phyloP scores from a whole-genome alignment of 176 grass and related monocot species.

The Tillandsia fasciculata region DNA sequence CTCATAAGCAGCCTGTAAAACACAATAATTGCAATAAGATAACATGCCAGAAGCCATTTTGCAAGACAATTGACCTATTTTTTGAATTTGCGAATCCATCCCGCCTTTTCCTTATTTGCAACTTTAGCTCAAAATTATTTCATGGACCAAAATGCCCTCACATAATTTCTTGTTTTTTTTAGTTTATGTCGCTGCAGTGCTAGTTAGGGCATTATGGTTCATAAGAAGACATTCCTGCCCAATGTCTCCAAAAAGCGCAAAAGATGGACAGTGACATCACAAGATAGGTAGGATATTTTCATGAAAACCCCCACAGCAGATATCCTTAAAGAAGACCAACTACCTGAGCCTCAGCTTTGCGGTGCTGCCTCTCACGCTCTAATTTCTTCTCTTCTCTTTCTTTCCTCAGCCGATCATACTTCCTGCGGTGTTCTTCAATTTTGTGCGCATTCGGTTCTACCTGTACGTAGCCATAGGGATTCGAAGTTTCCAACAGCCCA shows the following conservation, averaged over 20 bases:
- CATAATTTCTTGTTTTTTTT: too few species aligned
- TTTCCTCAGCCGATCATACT: constrained; percentile 80
- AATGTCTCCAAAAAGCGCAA: too few species aligned
- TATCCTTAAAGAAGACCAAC: constrained; percentile 5
- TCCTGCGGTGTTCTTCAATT: constrained; percentile 80
- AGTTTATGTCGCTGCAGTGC: not conserved
- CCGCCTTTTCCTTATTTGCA: too few species aligned
- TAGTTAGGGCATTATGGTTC: too few species aligned
- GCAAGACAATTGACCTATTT: too few species aligned
- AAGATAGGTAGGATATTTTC: too few species aligned
- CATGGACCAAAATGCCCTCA: too few species aligned
- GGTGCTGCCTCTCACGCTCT: constrained; percentile 63
- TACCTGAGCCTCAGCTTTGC: constrained; percentile 74
- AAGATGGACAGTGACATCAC: too few species aligned
- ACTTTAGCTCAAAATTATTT: too few species aligned
- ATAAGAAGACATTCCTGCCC: too few species aligned
- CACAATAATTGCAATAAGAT: not conserved
- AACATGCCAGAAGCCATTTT: too few species aligned
- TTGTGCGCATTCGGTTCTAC: constrained; percentile 97
- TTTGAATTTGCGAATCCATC: too few species aligned
- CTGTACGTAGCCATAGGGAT: constrained; percentile 23
- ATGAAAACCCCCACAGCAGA: not conserved
- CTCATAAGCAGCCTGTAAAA: constrained; percentile 81
- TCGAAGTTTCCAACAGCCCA: not conserved
- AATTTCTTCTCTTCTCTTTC: constrained; percentile 78